Evolutionary conservation across 2,329 filamentous ascomycete species (phyloP), one percentile per base, ranked within the genome.

Genomic region (Proliferodiscus dingleyae): DNA sequence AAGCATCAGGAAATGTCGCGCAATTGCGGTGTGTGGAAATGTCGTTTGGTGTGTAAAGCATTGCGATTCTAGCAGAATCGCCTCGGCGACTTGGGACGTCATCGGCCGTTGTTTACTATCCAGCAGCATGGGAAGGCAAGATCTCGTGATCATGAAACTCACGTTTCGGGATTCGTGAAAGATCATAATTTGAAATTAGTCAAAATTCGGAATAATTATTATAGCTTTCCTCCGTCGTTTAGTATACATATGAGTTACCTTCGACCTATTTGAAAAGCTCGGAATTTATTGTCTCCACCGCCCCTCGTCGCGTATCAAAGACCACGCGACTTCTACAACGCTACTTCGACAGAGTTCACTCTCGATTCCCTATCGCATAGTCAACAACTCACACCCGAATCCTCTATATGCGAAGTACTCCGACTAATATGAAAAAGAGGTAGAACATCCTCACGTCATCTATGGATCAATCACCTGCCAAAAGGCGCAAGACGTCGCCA

Each of bases 401-500:
- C n/a, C n/a, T n/a, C n/a, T n/a, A n/a, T n/a, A n/a, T n/a, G n/a
- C n/a, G n/a, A n/a, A n/a, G n/a, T n/a, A 7, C 23, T 15, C n/a
- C 11, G 15, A 5, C 26, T 23, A 54, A 4, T 23, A 55, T 55
- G 52, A 37, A 48, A 48, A 21, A 15, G 16, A n/a, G 15, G 22
- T 43, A 45, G 30, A 19, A 43, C 9, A 9, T 22, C 9, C 26
- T 24, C n/a, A 22, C 28, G 41, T 42, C 15, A 28, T 26, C 49
- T 50, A 76, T 77, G 73, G 76, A 80, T 52, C 68, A 72, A 45
- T 78, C 80, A 21, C 76, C 80, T 37, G 69, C 78, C 4, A 86
- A 87, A 64, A 72, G 80, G 60, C 76, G 80, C 59, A 81, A 80
- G 61, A 80, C 72, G 18, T 83, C 80, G 49, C 75, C 79, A 15